Conservation (phyloP, 352 stramenopile genomes). For the Pythium rhizo-oryzae region DNA sequence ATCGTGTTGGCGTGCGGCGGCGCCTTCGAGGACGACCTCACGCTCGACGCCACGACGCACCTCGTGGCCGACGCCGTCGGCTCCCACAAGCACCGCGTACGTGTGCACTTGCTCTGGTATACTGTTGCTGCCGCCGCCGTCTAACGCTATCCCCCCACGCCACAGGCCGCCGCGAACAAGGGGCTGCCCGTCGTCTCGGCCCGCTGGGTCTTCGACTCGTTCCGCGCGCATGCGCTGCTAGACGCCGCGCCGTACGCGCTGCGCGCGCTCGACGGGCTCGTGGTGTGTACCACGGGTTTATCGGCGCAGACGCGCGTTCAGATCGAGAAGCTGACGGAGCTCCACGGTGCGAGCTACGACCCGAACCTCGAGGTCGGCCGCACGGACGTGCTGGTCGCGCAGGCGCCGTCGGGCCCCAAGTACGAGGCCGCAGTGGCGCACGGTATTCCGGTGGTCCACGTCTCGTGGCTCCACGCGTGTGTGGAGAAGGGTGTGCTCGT, state of each 20-base stretch:
- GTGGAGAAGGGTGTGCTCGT: constrained; percentile 48
- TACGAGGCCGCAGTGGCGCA: constrained; percentile 62
- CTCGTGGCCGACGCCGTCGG: constrained; percentile 64
- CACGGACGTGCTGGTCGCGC: constrained; percentile 66
- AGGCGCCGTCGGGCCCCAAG: constrained; percentile 57
- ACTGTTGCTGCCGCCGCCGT: too few relatives aligned
- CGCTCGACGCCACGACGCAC: constrained; percentile 52
- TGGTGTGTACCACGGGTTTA: constrained; percentile 69
- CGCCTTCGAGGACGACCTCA: constrained; percentile 58
- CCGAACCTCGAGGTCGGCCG: constrained; percentile 55
- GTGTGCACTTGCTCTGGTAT: constrained; percentile 10
- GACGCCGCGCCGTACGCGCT: constrained; percentile 42
- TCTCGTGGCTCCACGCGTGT: constrained; percentile 76
- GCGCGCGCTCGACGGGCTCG: constrained; percentile 56
- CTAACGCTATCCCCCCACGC: not conserved
- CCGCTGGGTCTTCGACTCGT: constrained; percentile 76
- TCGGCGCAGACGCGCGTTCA: constrained; percentile 50
- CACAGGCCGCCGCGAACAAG: constrained; percentile 43
- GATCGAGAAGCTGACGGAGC: constrained; percentile 46
- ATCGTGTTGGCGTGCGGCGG: constrained; percentile 62
- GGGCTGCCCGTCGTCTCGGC: constrained; percentile 47
- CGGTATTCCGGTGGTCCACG: constrained; percentile 66
- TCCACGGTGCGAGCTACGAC: constrained; percentile 60
- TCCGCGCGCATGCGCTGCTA: constrained; percentile 45
- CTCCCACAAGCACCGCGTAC: constrained; percentile 64